Evolutionary conservation across 495 filamentous ascomycete genomes (phyloP), one percentile per base, ranked within the genome.

Genomic region (Aspergillus avenaceus): DNA sequence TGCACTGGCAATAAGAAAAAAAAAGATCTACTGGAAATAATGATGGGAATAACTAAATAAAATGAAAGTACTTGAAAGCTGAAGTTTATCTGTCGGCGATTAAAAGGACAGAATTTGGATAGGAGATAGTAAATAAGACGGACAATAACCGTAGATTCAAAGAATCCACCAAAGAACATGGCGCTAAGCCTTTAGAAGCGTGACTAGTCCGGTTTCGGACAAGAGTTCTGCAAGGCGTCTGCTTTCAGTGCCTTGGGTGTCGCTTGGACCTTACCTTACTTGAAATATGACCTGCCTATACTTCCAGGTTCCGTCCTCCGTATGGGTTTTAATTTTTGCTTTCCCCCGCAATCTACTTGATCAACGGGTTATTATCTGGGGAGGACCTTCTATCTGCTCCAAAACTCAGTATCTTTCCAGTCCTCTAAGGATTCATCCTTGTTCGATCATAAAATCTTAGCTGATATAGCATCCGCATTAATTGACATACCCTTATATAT

Each of bases 231-330:
- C 21, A 19, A 27, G n/a, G 18, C 16, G 41, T 50, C 32, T 13
- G 32, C 32, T 36, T 32, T 12, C n/a, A 24, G 47, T 44, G 19
- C 32, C 28, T 19, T 85, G 16, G 79, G 88, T 40, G 86, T 90
- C 59, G 87, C 87, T 28, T 69, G 90, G 59, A 72, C 91, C 49
- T 76, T 90, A 51, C 48, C n/a, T 26, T 18, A 49, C 85, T 84
- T n/a, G n/a, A n/a, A n/a, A n/a, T n/a, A n/a, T n/a, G n/a, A n/a
- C n/a, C n/a, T n/a, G n/a, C n/a, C n/a, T n/a, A n/a, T n/a, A n/a
- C n/a, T n/a, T n/a, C n/a, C n/a, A n/a, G n/a, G n/a, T n/a, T n/a
- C n/a, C n/a, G n/a, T n/a, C n/a, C n/a, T n/a, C n/a, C n/a, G n/a
- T n/a, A n/a, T n/a, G n/a, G n/a, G n/a, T n/a, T n/a, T n/a, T n/a